phyloP scores from a whole-genome alignment of 345 rosid species.

The Sonneratia alba region DNA sequence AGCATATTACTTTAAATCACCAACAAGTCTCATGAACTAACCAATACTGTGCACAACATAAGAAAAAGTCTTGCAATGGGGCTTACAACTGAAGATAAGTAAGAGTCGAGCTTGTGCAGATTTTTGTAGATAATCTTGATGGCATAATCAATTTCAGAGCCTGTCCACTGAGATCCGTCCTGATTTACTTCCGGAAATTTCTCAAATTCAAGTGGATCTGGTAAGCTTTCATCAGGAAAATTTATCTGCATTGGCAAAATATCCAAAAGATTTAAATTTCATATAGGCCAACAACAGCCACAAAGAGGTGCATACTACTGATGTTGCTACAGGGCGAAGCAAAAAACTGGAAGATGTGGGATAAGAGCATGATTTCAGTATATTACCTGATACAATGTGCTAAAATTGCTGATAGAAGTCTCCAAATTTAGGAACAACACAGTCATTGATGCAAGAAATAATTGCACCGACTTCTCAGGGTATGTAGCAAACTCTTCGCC shows the following conservation, averaged over 20 bases:
- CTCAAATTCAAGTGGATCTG: slow-evolving; percentile 55
- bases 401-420: slow-evolving; percentile 55
- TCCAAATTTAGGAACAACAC: slow-evolving; percentile 56
- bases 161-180: slow-evolving; percentile 69
- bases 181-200: slow-evolving; percentile 48
- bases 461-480: slow-evolving; percentile 52
- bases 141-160: slow-evolving; percentile 60
- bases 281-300: not conserved
- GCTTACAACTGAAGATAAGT: slow-evolving; percentile 52
- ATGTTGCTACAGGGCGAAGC: not conserved
- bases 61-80: slow-evolving; percentile 2
- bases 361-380: not conserved
- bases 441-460: slow-evolving; percentile 38
- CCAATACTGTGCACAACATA: not conserved
- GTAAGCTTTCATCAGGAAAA: slow-evolving; percentile 51
- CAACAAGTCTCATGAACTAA: not conserved
- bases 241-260: slow-evolving; percentile 35
- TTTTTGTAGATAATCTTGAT: slow-evolving; percentile 54
- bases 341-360: not conserved
- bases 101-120: slow-evolving; percentile 57
- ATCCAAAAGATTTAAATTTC: not conserved
- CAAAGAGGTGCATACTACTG: not conserved
- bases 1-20: not conserved
- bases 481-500: slow-evolving; percentile 62
- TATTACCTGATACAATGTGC: slow-evolving; percentile 49